Evolutionary conservation across 2,329 filamentous ascomycete species (phyloP).

Genomic region (Hymenotorrendiella dingleyae): DNA sequence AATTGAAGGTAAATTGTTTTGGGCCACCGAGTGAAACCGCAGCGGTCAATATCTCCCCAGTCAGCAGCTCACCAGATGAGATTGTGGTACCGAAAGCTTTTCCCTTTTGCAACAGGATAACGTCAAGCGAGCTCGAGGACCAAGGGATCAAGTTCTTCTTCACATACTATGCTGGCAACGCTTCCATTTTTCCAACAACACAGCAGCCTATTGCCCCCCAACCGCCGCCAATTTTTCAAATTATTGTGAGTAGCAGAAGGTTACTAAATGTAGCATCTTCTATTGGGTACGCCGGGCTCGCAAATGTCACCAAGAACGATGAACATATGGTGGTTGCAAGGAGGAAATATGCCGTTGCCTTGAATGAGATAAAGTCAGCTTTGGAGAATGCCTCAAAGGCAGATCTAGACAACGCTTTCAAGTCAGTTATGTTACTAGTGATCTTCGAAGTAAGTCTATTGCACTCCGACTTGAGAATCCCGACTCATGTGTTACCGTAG

Average conservation of each 20-base stretch:
- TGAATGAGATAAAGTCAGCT: slow-evolving; percentile 42
- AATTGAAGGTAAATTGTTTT: not conserved
- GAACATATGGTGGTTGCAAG: slow-evolving; percentile 42
- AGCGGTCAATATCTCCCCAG: not conserved
- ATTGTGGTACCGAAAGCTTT: no score
- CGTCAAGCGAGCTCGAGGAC: slow-evolving; percentile 9
- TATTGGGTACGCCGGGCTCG: slow-evolving; percentile 46
- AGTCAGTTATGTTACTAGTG: slow-evolving; percentile 46
- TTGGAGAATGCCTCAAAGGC: slow-evolving; percentile 38
- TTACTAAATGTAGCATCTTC: slow-evolving; percentile 45
- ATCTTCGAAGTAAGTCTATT: slow-evolving; percentile 42
- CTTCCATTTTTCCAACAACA: slow-evolving; percentile 1
- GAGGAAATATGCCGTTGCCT: slow-evolving; percentile 44
- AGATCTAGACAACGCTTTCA: slow-evolving; percentile 46
- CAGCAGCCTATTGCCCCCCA: no score
- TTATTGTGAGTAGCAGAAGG: no score
- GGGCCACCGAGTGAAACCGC: not conserved
- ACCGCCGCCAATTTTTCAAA: no score
- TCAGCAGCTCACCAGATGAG: not conserved
- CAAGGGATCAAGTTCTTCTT: slow-evolving; percentile 23
- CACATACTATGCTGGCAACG: slow-evolving; percentile 14
- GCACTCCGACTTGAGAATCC: no score
- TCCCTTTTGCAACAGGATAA: no score
- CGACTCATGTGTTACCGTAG: no score
- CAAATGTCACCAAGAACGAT: slow-evolving; percentile 32